Base-by-base conservation (phyloP, 768 basidiomycete species). In the Podaxis sp. region DNA sequence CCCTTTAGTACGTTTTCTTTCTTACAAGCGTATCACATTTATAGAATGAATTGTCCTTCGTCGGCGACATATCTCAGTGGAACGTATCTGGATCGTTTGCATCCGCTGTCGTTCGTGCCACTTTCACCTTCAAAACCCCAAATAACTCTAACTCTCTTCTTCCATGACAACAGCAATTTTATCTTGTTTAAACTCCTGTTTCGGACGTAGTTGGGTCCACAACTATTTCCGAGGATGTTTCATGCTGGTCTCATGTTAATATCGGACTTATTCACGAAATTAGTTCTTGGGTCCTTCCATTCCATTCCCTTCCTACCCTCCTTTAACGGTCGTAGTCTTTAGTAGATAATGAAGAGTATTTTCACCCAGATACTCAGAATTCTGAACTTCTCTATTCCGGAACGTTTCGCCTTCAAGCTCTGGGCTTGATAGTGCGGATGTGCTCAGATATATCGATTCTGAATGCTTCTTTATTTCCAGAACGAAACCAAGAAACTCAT, bases 21-120 rank as follows among this genome's bases (percentile, higher is more conserved):
- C 17, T 19, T 54, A 46, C 43, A 19, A 46, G 43, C 2, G 33
- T 33, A 9, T 52, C 7, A 8, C 36, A 36, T 47, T 15, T 13
- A 17, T 57, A 77, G 68, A 80, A 82, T 63, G 61, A 55, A 0
- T 68, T 85, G 2, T 77, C 81, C 66, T 77, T 85, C 61, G 74
- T 75, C 27, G 80, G 80, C 5, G 77, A 82, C 63, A 66, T 81
- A 29, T 71, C 62, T 52, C 74, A 75, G 12, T 81, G 76, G 69
- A 80, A 82, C 63, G 66, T 59, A 22, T 72, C 71, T 59, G 62
- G 71, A 58, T 65, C 59, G 41, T 72, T 70, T 17, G 73, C 75
- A 38, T 71, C 70, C 15, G 66, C 71, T 29, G 73, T 79, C 41
- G 79, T 80, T 56, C 68, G 79, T 74, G 12, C 50, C 27, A 37